Evolutionary conservation across 148 eudicot genomes (phyloP).

Genomic region (Camellia lanceoleosa): DNA sequence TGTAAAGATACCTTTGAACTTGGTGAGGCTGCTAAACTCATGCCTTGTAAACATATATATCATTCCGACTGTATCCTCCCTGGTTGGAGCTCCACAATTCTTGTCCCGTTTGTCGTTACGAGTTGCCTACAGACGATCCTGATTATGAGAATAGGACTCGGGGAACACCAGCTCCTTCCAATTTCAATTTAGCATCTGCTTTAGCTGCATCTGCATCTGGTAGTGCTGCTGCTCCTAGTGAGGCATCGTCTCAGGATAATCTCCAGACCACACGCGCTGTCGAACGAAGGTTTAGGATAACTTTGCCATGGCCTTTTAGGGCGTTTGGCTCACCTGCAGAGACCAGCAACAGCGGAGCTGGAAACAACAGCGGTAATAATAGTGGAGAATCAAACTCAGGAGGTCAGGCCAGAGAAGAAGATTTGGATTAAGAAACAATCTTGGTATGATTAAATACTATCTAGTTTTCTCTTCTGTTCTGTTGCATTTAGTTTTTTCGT

Average conservation of each 20-base stretch:
- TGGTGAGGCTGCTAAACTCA: slow-evolving; percentile 28
- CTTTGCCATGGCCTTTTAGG: slow-evolving; percentile 68
- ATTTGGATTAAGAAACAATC: slow-evolving; percentile 29
- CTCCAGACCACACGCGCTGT: slow-evolving; percentile 15
- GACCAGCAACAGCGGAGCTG: slow-evolving; percentile 38
- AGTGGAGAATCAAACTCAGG: slow-evolving; percentile 24
- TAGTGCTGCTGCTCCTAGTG: slow-evolving; percentile 6
- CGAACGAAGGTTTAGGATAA: slow-evolving; percentile 19
- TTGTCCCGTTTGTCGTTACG: slow-evolving; percentile 45
- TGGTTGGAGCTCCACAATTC: slow-evolving; percentile 48
- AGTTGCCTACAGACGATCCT: slow-evolving; percentile 42
- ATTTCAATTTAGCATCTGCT: not conserved
- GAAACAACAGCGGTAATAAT: slow-evolving; percentile 12
- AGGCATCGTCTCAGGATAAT: slow-evolving; percentile 8
- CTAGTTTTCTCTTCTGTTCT: not conserved
- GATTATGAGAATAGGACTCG: slow-evolving; percentile 31
- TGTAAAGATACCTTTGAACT: slow-evolving; percentile 30
- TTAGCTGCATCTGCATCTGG: not conserved
- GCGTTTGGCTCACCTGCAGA: slow-evolving; percentile 37
- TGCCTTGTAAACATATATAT: slow-evolving; percentile 44
- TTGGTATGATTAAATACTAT: not conserved
- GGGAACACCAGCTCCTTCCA: not conserved
- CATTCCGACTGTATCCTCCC: slow-evolving; percentile 33
- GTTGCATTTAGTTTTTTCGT: not conserved
- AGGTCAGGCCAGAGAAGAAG: slow-evolving; percentile 44